Conservation (phyloP, 2,329 filamentous ascomycete genomes). For the Seiridium cupressi region DNA sequence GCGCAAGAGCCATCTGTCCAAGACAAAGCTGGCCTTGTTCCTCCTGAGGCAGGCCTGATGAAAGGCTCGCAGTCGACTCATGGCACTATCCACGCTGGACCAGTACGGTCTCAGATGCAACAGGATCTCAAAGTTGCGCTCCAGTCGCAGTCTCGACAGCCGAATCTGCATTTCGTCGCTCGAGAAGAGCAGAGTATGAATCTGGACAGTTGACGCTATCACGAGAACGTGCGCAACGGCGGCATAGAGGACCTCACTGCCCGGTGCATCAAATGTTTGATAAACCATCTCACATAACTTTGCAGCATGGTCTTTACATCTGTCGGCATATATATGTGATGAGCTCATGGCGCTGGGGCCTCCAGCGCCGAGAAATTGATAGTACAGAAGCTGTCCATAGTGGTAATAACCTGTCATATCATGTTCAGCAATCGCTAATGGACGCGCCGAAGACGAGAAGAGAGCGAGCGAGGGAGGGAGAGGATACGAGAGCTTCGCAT, state of each 20-base stretch:
- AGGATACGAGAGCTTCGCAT: not conserved
- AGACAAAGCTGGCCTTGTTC: slow-evolving; percentile 33
- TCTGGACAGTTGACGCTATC: slow-evolving; percentile 43
- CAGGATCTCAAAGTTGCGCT: slow-evolving; percentile 44
- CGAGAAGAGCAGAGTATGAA: slow-evolving; percentile 43
- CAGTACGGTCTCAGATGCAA: slow-evolving; percentile 37
- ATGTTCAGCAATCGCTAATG: not conserved
- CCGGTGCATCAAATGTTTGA: slow-evolving; percentile 29
- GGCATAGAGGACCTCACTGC: slow-evolving; percentile 39
- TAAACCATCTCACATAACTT: slow-evolving; percentile 39
- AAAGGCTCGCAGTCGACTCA: slow-evolving; percentile 37
- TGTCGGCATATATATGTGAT: slow-evolving; percentile 32
- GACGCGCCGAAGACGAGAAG: no score
- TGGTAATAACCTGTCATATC: slow-evolving; percentile 33
- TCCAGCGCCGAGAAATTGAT: slow-evolving; percentile 36
- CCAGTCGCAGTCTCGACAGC: slow-evolving; percentile 32
- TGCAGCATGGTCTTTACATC: slow-evolving; percentile 37
- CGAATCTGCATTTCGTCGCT: slow-evolving; percentile 32
- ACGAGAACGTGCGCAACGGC: slow-evolving; percentile 46
- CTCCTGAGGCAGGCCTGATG: slow-evolving; percentile 37
- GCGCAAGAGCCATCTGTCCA: slow-evolving; percentile 40
- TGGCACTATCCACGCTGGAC: slow-evolving; percentile 35
- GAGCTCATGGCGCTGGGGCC: slow-evolving; percentile 9
- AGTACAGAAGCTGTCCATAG: slow-evolving; percentile 44
- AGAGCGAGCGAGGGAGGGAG: not conserved